phyloP scores from a whole-genome alignment of 176 grass and related monocot genomes.

The Bromus sterilis region DNA sequence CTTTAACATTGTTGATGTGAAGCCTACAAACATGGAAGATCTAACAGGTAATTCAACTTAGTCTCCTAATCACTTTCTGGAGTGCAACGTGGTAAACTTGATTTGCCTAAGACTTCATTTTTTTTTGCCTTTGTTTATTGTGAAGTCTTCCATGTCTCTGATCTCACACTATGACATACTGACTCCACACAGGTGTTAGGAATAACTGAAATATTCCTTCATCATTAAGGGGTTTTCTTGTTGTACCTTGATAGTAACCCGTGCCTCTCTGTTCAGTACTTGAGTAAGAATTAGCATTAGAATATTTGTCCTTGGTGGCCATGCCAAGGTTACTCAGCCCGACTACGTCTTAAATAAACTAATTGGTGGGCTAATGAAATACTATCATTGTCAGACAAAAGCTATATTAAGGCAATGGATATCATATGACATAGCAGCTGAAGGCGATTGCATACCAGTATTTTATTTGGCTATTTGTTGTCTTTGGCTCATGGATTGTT shows the following conservation, averaged over 20 bases:
- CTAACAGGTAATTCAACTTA: constrained; percentile 60
- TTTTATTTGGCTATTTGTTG: neutral
- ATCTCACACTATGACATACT: neutral
- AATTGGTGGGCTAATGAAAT: neutral
- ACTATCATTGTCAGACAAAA: neutral
- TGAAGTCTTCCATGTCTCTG: constrained; percentile 2
- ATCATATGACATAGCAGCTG: neutral
- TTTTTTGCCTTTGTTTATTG: neutral
- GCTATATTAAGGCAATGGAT: neutral
- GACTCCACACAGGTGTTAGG: neutral
- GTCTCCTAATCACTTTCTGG: neutral
- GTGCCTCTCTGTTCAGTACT: neutral
- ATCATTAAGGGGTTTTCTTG: neutral
- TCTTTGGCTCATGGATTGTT: neutral
- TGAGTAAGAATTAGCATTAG: neutral
- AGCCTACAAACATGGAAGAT: constrained; percentile 97
- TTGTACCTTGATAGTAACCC: neutral
- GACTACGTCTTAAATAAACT: neutral
- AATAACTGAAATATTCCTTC: neutral
- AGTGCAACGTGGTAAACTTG: neutral
- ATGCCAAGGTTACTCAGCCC: neutral
- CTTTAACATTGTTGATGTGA: constrained; percentile 97
- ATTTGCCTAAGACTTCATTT: neutral
- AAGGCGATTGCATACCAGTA: neutral
- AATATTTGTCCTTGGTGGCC: neutral